These are phyloP conservation scores for Dissophora ornata DNA, from an alignment of 192 early-diverging fungal species.

Conservation along the genomic window DNA sequence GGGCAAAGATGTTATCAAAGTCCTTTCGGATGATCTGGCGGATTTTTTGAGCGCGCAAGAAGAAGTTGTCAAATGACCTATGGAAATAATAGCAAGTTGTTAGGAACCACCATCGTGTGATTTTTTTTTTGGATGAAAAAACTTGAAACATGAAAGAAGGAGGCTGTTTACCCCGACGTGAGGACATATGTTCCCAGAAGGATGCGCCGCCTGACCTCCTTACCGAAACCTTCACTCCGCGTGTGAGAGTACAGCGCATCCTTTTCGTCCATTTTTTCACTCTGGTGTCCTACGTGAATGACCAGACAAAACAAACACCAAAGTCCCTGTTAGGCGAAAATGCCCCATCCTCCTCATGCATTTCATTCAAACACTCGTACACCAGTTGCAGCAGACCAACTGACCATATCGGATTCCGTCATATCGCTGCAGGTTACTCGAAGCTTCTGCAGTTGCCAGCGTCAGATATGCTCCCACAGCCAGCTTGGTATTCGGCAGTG, in stretches of 20 bases:
- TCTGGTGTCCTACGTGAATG: slow-evolving; percentile 51
- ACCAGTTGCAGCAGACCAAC: not conserved
- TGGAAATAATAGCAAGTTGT: slow-evolving; percentile 28
- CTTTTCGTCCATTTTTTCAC: slow-evolving; percentile 16
- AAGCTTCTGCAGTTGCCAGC: slow-evolving; percentile 89
- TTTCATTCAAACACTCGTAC: too few species aligned
- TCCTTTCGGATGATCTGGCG: slow-evolving; percentile 81
- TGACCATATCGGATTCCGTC: slow-evolving; percentile 90
- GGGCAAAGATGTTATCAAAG: slow-evolving; percentile 79
- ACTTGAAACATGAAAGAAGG: not conserved
- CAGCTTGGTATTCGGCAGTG: slow-evolving; percentile 73
- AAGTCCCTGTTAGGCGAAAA: too few species aligned
- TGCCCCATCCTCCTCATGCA: too few species aligned
- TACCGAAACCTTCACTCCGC: slow-evolving; percentile 78
- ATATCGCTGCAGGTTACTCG: slow-evolving; percentile 89
- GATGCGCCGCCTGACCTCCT: slow-evolving; percentile 84
- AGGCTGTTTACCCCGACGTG: slow-evolving; percentile 68
- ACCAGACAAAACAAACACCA: not conserved
- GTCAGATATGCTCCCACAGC: slow-evolving; percentile 91
- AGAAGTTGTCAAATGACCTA: slow-evolving; percentile 77
- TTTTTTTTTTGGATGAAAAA: too few species aligned
- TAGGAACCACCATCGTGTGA: too few species aligned
- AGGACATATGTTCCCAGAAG: slow-evolving; percentile 90
- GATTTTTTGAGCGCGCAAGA: slow-evolving; percentile 84
- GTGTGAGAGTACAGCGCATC: slow-evolving; percentile 68